phyloP scores from a whole-genome alignment of 208 protist genomes.

The Trichomonas gallinae region DNA sequence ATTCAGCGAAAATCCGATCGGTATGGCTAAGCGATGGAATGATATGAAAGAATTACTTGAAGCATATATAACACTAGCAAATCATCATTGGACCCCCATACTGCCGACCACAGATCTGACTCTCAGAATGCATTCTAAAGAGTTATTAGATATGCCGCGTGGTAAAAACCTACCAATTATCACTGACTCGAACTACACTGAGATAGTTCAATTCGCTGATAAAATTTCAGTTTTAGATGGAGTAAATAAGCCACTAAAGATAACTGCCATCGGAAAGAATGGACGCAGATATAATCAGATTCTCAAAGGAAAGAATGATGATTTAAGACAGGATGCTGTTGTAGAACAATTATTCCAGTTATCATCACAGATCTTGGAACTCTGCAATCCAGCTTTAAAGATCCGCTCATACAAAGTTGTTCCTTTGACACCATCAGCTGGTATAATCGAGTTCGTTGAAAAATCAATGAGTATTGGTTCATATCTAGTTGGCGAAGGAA shows the following conservation, averaged over 20 bases:
- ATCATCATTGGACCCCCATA: neutral
- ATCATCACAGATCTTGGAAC: neutral
- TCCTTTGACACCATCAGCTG: neutral
- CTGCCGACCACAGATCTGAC: no score
- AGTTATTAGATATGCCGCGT: neutral
- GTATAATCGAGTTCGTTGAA: constrained; percentile 17
- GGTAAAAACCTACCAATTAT: neutral
- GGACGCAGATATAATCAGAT: neutral
- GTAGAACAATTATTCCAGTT: neutral
- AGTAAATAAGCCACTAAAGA: neutral
- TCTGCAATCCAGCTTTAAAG: neutral
- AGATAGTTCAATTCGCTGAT: neutral
- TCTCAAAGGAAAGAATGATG: constrained; percentile 14
- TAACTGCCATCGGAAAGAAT: neutral
- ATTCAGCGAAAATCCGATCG: neutral
- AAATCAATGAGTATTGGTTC: neutral
- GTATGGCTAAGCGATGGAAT: neutral
- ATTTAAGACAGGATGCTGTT: constrained; percentile 11
- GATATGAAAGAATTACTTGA: neutral
- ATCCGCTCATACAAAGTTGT: constrained; percentile 8
- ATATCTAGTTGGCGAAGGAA: neutral
- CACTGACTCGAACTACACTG: neutral
- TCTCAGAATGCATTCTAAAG: neutral
- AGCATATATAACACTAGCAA: neutral
- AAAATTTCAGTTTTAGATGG: neutral